A percentile compares a stretch with the other conserved stretches of the same genome.
phyloP scores from a whole-genome alignment of 176 grass and related monocot species.

The Stipa capillata region DNA sequence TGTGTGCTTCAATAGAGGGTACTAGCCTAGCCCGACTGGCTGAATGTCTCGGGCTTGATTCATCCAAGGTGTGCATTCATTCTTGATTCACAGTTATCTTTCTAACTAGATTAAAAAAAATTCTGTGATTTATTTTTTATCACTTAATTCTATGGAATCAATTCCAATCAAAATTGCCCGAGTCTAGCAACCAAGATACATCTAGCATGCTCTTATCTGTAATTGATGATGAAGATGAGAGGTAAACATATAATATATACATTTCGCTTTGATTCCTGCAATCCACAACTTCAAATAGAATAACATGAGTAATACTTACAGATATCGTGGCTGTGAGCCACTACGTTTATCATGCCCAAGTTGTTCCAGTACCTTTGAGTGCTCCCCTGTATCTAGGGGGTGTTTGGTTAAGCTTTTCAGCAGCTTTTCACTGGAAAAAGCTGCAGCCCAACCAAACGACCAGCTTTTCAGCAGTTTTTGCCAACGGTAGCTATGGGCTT shows the following conservation, averaged over 20 bases:
- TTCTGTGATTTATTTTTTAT: slow-evolving; percentile 23
- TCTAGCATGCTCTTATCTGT: slow-evolving; percentile 62
- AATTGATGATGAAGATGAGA: slow-evolving; percentile 72
- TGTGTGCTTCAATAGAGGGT: slow-evolving; percentile 96
- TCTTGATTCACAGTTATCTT: neutral
- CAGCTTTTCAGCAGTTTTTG: too few species aligned
- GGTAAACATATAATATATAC: slow-evolving; percentile 34
- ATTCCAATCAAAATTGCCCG: slow-evolving; percentile 68
- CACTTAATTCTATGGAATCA: slow-evolving; percentile 26
- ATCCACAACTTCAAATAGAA: slow-evolving; percentile 12
- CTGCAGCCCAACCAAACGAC: too few species aligned
- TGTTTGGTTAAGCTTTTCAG: too few species aligned
- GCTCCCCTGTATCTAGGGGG: slow-evolving; percentile 74
- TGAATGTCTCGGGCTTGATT: slow-evolving; percentile 97
- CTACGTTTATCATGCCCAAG: slow-evolving; percentile 77
- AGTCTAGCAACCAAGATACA: slow-evolving; percentile 58
- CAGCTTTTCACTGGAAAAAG: too few species aligned
- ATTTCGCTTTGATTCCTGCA: slow-evolving; percentile 2
- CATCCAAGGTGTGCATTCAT: slow-evolving; percentile 57
- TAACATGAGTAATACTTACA: slow-evolving; percentile 40
- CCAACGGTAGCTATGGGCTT: too few species aligned
- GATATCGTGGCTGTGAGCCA: slow-evolving; percentile 84
- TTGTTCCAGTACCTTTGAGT: slow-evolving; percentile 74
- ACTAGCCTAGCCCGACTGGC: slow-evolving; percentile 92
- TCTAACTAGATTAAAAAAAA: neutral